Evolutionary conservation across 441 rosid genomes (phyloP).

Genomic region (Jatropha podagrica): DNA sequence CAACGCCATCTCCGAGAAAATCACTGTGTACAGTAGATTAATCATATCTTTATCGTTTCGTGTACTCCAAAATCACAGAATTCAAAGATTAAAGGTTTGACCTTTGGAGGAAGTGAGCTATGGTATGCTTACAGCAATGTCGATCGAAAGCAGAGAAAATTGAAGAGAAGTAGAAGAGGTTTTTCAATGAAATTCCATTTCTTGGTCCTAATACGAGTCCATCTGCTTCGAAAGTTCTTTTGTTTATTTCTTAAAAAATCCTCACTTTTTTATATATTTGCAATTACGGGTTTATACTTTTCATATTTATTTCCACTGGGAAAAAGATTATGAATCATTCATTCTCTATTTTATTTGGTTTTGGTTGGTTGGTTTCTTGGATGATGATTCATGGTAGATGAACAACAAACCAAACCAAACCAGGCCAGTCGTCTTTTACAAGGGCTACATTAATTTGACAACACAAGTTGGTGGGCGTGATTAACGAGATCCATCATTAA

Average conservation of each 20-base stretch:
- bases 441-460: not conserved
- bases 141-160: not conserved
- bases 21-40: conserved; percentile 61
- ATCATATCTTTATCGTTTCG: conserved; percentile 43
- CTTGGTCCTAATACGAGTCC: not conserved
- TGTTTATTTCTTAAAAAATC: not conserved
- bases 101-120: not conserved
- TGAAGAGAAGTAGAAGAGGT: not conserved
- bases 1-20: conserved; percentile 64
- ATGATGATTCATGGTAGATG: not conserved
- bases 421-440: not conserved
- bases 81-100: not conserved
- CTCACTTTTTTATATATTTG: not conserved
- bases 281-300: not conserved
- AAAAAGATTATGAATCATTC: too few species aligned
- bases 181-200: not conserved
- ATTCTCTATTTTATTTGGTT: too few species aligned
- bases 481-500: conserved; percentile 3
- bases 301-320: too few species aligned
- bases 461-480: not conserved
- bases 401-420: not conserved
- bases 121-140: not conserved
- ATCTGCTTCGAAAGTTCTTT: not conserved
- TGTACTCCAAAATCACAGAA: not conserved
- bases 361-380: too few species aligned